Conservation (phyloP, 2,329 filamentous ascomycete species). For the Simplicillium aogashimaense region DNA sequence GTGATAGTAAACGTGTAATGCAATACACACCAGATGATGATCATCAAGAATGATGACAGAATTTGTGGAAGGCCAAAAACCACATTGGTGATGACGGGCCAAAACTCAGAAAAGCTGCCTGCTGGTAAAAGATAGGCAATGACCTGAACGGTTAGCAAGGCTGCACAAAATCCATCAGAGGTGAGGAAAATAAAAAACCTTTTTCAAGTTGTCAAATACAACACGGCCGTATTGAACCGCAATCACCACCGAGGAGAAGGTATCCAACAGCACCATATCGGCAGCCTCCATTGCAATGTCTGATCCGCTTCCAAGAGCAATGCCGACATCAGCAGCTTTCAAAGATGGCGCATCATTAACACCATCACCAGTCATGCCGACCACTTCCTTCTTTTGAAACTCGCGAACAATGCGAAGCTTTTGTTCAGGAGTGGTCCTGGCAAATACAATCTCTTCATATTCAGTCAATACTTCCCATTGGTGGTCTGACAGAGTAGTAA, state of each 20-base stretch:
- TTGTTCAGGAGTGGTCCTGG: conserved; percentile 67
- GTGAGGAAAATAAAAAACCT: conserved; percentile 23
- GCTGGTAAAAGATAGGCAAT: conserved; percentile 65
- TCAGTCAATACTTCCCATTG: conserved; percentile 58
- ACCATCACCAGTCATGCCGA: conserved; percentile 81
- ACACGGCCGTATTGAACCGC: conserved; percentile 64
- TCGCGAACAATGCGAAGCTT: conserved; percentile 73
- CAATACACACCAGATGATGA: conserved; percentile 43
- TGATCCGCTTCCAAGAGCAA: conserved; percentile 70
- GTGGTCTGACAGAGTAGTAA: conserved; percentile 52
- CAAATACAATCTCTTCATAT: conserved; percentile 66
- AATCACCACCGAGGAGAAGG: conserved; percentile 61
- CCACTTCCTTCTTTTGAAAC: conserved; percentile 56
- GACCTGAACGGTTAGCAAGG: conserved; percentile 8
- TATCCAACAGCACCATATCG: conserved; percentile 71
- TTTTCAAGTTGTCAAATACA: conserved; percentile 74
- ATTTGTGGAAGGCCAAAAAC: conserved; percentile 65
- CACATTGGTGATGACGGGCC: conserved; percentile 66
- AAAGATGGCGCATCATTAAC: conserved; percentile 81
- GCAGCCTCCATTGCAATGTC: conserved; percentile 77
- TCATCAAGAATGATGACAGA: conserved; percentile 64
- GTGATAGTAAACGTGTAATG: not conserved
- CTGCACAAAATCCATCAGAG: not conserved
- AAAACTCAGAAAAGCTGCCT: conserved; percentile 65
- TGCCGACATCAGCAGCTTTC: conserved; percentile 70